Evolutionary conservation across 2,329 filamentous ascomycete species (phyloP), one percentile per base, ranked within the genome.

Genomic region (Stagonosporopsis rhizophila): DNA sequence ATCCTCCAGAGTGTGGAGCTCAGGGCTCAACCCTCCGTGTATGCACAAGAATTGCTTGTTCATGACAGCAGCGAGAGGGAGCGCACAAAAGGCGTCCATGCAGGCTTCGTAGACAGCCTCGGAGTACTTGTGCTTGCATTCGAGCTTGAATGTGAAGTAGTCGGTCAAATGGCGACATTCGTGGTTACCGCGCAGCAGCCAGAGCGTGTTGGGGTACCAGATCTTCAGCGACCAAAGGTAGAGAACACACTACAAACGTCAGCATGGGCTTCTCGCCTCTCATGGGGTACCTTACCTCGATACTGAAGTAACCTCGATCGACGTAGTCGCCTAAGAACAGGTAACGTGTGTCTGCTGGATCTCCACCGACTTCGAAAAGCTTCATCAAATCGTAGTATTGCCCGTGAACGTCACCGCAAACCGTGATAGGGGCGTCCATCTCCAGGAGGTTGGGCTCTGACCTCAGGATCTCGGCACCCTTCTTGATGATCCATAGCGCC

Each of bases 321-420:
- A 99, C 95, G 75, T 99, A 99, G 79, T 99, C 95, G 59, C 95
- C 95, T 63, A 99, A 82, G 80, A 99, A 99, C 58, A 99, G 86
- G 79, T 99, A 99, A 72, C 95, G 83, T 27, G 95, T 99, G 80
- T 99, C 95, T 50, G 94, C 87, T 37, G 95, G 95, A 77, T 99
- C 95, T 63, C 95, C 95, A 65, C 95, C 95, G 47, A 99, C 95
- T 79, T 99, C 95, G 72, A 99, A 99, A 30, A 99, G 85, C 83
- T 99, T 99, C 95, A 99, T 99, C 74, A 99, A 80, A 78, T 99
- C 95, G 78, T 96, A 99, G 81, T 98, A 99, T 80, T 99, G 95
- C 66, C 95, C 95, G 78, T 99, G 95, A 51, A 99, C 93, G 73
- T 99, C 95, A 75, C 95, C 95, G 72, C 95, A 99, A 46, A 99